These are phyloP conservation scores for Neophaeococcomyces aloes DNA, from an alignment of 2,329 filamentous ascomycete genomes.

Conservation along the genomic window DNA sequence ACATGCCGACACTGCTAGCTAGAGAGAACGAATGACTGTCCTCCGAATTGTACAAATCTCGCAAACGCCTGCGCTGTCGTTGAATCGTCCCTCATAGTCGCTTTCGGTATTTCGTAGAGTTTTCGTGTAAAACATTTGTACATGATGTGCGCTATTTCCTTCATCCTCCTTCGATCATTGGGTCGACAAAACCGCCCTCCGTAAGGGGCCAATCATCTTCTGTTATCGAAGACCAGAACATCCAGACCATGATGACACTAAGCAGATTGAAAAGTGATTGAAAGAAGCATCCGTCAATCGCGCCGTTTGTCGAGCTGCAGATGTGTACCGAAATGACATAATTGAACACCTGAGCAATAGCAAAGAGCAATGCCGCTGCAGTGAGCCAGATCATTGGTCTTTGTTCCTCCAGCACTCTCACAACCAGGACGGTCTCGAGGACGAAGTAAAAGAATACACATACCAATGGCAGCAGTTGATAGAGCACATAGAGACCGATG, in stretches of 20 bases:
- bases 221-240: slow-evolving; percentile 98
- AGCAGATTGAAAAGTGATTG: slow-evolving; percentile 85
- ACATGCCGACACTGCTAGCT: no score
- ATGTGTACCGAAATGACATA: slow-evolving; percentile 88
- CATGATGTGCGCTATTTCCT: background rate
- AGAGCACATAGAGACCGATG: slow-evolving; percentile 85
- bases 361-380: slow-evolving; percentile 68
- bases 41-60: no score
- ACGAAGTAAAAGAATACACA: slow-evolving; percentile 83
- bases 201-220: slow-evolving; percentile 99
- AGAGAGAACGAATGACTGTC: no score
- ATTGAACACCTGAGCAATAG: slow-evolving; percentile 88
- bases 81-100: background rate
- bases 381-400: slow-evolving; percentile 84
- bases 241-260: slow-evolving; percentile 73
- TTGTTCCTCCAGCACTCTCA: slow-evolving; percentile 74
- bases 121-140: background rate
- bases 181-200: no score
- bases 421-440: slow-evolving; percentile 71
- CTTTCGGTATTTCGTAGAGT: background rate
- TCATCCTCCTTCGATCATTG: slow-evolving; percentile 24
- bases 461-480: slow-evolving; percentile 77
- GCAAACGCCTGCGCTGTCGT: no score
- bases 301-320: slow-evolving; percentile 69
- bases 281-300: slow-evolving; percentile 88